Conservation (phyloP, 805 yeast genomes). For the Yamadazyma ubonensis region DNA sequence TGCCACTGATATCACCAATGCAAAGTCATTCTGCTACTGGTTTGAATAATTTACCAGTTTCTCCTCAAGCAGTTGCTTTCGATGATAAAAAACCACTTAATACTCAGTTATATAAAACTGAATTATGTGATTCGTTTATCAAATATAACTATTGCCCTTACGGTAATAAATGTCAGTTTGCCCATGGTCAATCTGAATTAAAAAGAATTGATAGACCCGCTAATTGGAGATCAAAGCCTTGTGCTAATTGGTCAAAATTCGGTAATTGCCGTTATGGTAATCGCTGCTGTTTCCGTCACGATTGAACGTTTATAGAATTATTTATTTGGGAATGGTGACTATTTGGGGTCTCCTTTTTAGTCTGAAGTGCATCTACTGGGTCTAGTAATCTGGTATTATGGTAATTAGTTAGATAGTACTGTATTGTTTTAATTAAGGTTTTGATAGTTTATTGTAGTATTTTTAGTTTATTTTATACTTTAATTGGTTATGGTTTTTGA, state of each 20-base stretch:
- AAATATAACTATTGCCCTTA: slow-evolving; percentile 75
- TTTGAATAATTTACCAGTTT: no score
- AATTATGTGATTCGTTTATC: slow-evolving; percentile 76
- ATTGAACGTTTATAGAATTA: slow-evolving; percentile 10
- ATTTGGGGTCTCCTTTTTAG: not conserved
- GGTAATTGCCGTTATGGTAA: slow-evolving; percentile 88
- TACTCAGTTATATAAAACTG: slow-evolving; percentile 83
- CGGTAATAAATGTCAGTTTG: slow-evolving; percentile 91
- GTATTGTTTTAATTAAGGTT: not conserved
- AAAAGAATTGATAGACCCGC: slow-evolving; percentile 70
- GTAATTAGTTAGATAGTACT: slow-evolving; percentile 3
- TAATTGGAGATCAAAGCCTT: slow-evolving; percentile 88
- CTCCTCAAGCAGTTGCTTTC: no score
- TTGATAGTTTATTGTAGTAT: no score
- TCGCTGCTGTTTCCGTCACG: slow-evolving; percentile 87
- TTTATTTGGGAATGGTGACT: slow-evolving; percentile 8
- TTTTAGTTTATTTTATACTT: not conserved
- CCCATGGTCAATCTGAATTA: slow-evolving; percentile 81
- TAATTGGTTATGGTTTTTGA: not conserved
- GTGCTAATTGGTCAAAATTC: slow-evolving; percentile 80
- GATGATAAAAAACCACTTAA: slow-evolving; percentile 34
- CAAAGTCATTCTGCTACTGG: no score
- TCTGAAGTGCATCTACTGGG: slow-evolving; percentile 1
- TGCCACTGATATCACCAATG: not conserved
- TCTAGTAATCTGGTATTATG: slow-evolving; percentile 2